Base-by-base conservation (phyloP, 2,329 filamentous ascomycete species). In the Colletotrichum melonis region DNA sequence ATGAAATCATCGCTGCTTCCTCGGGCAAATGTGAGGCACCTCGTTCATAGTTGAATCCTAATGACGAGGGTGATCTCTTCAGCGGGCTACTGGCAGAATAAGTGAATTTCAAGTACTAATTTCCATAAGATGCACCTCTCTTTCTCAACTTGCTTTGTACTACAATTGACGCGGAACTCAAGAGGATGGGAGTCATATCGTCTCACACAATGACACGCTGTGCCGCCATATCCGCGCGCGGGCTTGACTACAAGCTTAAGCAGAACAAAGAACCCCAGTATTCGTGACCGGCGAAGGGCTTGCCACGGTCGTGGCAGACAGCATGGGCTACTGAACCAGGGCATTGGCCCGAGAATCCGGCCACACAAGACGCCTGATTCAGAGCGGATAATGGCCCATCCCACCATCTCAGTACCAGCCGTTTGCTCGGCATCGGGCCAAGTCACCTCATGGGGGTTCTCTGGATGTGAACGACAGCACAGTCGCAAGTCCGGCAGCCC, bases 241-340 rank as follows among this genome's bases (percentile, higher is more conserved):
- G 42, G 5, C 19, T 49, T n/a, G 42, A 49, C 4, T 49, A 49
- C 42, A 49, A 49, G 19, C 42, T 49, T 49, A 2, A n/a, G 0
- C 42, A 49, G 42, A 49, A 8, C 7, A n/a, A 4, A 49, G 42
- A 19, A 49, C 19, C 19, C 42, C 16, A 49, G 42, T 19, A n/a
- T n/a, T n/a, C 42, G 19, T 9, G 42, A n/a, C 42, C 42, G 0
- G 42, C 42, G 63, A 16, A 14, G 81, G 81, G 5, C 84, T 84
- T 26, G 52, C 22, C 52, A 26, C 14, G 52, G 52, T 22, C 24
- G 24, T 12, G 52, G 22, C 11, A 55, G 52, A 55, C 8, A 22
- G 19, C 42, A 11, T 24, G 52, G 52, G 22, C 4, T n/a, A 26
- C 52, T 22, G 52, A 55, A 55, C 22, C n/a, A 55, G 52, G 52